Evolutionary conservation across 108 stramenopile species (phyloP).

Genomic region (Poteriospumella lacustris): DNA sequence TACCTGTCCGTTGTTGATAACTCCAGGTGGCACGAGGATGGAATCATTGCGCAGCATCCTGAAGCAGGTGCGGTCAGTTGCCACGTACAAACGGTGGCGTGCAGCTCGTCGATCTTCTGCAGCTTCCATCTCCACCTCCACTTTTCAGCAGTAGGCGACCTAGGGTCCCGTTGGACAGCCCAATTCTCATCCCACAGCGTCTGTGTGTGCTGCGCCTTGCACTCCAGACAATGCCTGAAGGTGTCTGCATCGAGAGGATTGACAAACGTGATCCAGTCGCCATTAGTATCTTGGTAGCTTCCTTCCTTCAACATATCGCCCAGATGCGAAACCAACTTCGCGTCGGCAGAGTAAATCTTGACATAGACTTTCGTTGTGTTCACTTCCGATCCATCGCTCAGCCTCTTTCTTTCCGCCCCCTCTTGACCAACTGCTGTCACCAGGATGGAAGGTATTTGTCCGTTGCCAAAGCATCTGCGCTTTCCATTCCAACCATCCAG

Average conservation of each 20-base stretch:
- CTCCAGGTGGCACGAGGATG: too few relatives aligned
- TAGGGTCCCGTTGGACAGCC: not conserved
- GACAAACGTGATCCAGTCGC: constrained; percentile 13
- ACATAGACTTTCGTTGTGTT: not conserved
- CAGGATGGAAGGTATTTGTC: not conserved
- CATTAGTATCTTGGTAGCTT: not conserved
- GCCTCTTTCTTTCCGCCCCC: not conserved
- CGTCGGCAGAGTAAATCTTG: not conserved
- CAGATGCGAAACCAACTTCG: not conserved
- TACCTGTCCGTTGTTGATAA: too few relatives aligned
- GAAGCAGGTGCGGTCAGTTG: too few relatives aligned
- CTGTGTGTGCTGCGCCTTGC: not conserved
- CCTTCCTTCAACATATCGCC: constrained; percentile 3
- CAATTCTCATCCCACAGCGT: constrained; percentile 22
- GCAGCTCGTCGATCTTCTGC: too few relatives aligned
- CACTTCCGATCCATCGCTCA: constrained; percentile 12
- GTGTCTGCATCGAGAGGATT: constrained; percentile 1
- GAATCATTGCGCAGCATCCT: too few relatives aligned
- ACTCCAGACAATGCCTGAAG: constrained; percentile 17
- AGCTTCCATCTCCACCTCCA: too few relatives aligned
- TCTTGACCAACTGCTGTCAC: not conserved
- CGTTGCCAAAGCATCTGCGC: not conserved
- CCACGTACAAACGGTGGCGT: too few relatives aligned
- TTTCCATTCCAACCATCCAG: constrained; percentile 15
- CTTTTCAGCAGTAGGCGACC: too few relatives aligned